A percentile compares a stretch with the other conserved stretches of the same genome.
phyloP scores from a whole-genome alignment of 78 protist genomes.

The Planoprotostelium fungivorum region DNA sequence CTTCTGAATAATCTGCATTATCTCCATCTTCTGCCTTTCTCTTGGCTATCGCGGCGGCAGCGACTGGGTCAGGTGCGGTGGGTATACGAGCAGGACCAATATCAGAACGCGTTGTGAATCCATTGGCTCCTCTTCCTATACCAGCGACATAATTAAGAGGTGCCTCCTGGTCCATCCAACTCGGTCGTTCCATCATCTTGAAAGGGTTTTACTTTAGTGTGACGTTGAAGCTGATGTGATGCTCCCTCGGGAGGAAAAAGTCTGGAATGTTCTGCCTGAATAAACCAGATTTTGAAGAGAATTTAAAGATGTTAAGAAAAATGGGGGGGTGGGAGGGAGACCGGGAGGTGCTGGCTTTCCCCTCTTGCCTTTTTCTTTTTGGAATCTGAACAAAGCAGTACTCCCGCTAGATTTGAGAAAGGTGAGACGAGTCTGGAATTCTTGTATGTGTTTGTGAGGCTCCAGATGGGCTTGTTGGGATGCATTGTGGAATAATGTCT shows the following conservation, averaged over 20 bases:
- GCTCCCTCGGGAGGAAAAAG: too few species aligned
- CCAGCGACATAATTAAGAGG: constrained; percentile 88
- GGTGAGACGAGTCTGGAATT: not conserved
- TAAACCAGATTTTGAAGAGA: too few species aligned
- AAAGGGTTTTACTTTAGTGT: not conserved
- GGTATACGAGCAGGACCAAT: constrained; percentile 75
- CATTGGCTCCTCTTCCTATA: constrained; percentile 89
- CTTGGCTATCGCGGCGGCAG: not conserved
- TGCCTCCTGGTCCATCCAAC: constrained; percentile 27
- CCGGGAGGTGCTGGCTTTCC: not conserved
- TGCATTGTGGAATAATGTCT: not conserved
- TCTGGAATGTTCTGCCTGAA: too few species aligned
- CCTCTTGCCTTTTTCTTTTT: not conserved
- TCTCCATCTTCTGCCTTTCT: not conserved
- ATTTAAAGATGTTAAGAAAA: too few species aligned
- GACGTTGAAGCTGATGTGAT: too few species aligned
- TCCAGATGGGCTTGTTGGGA: not conserved
- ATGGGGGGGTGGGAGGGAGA: not conserved
- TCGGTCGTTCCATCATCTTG: not conserved
- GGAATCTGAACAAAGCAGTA: not conserved
- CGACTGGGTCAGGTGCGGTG: constrained; percentile 13
- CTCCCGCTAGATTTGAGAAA: not conserved
- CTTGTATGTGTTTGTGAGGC: not conserved
- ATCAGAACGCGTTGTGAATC: constrained; percentile 93
- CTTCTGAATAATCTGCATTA: constrained; percentile 36